Evolutionary conservation across 2,329 filamentous ascomycete species (phyloP), one percentile per base, ranked within the genome.

Genomic region (Rhynchosporium agropyri): DNA sequence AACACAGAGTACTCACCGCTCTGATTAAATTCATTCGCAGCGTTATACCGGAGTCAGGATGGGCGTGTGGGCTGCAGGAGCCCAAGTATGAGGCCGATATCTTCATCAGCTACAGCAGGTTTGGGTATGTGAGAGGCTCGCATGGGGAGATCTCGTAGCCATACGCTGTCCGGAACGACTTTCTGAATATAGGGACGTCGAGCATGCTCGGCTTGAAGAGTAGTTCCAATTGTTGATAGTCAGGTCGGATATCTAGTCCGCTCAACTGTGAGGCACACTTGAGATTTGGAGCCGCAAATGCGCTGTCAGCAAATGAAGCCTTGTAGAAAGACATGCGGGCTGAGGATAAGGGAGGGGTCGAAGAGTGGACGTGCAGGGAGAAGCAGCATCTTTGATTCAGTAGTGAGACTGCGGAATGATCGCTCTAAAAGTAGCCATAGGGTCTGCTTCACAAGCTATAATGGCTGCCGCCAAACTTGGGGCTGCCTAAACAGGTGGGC

Each of bases 101-200:
- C 28, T 49, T 49, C 13, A 49, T 49, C 13, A 49, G n/a, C 20
- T 12, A 29, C 13, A 49, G 13, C 10, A 49, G 46, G 6, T n/a
- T 49, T 49, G 13, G 4, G 46, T 49, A 49, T 29, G 20, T 49
- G 4, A 49, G 20, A 49, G 4, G 46, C 46, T 49, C 20, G 20
- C 29, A 26, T 26, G 13, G 20, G 4, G 46, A 49, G 46, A 49
- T 49, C 2, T 49, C 31, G 12, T 26, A 49, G 56, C 56, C 56
- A 28, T 59, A 59, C 1, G 10, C 9, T 33, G 56, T 59, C 9
- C 13, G 28, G 45, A 59, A 15, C 6, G 56, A 49, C 45, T 59
- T 49, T 9, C 43, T 20, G n/a, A 49, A 49, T 6, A 49, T 49
- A 49, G n/a, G 46, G 13, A 49, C 13, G 29, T 49, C 20, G 4